phyloP scores from a whole-genome alignment of 2,329 filamentous ascomycete species.

The Teratosphaeria destructans region DNA sequence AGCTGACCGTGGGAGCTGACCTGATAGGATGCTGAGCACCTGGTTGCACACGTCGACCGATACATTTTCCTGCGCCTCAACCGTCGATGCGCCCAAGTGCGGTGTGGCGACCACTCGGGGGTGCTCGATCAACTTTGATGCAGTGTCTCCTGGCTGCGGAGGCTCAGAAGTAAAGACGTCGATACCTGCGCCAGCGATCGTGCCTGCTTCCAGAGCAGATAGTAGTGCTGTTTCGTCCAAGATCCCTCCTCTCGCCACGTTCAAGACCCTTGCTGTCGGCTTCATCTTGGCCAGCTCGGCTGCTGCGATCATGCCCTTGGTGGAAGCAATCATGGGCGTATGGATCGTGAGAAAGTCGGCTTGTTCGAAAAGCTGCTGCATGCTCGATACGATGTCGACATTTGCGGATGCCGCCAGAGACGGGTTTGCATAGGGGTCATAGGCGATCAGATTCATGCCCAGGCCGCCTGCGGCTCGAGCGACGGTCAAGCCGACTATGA shows the following conservation, averaged over 20 bases:
- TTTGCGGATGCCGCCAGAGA: slow-evolving; percentile 60
- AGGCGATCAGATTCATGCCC: slow-evolving; percentile 63
- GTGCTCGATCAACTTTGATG: slow-evolving; percentile 55
- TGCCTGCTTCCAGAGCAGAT: slow-evolving; percentile 57
- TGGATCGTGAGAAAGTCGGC: slow-evolving; percentile 74
- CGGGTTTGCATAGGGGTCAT: slow-evolving; percentile 67
- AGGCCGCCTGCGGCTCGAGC: slow-evolving; percentile 68
- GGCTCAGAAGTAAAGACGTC: slow-evolving; percentile 75
- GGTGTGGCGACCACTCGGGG: slow-evolving; percentile 67
- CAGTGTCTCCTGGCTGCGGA: slow-evolving; percentile 47
- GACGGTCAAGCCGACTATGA: slow-evolving; percentile 62
- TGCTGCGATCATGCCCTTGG: slow-evolving; percentile 60
- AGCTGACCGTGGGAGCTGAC: slow-evolving; percentile 59
- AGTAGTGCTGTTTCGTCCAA: slow-evolving; percentile 67
- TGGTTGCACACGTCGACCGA: slow-evolving; percentile 67
- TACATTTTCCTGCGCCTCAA: slow-evolving; percentile 69
- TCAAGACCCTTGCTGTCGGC: slow-evolving; percentile 60
- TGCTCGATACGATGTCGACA: slow-evolving; percentile 34
- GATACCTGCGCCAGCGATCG: slow-evolving; percentile 65
- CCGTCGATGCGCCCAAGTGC: slow-evolving; percentile 68
- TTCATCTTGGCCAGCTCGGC: slow-evolving; percentile 63
- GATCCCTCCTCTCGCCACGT: slow-evolving; percentile 70
- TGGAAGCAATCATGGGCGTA: slow-evolving; percentile 68
- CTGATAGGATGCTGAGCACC: slow-evolving; percentile 61
- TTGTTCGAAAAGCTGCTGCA: slow-evolving; percentile 46